Evolutionary conservation across 2,329 filamentous ascomycete species (phyloP).

Genomic region (Aspergillus ruber): DNA sequence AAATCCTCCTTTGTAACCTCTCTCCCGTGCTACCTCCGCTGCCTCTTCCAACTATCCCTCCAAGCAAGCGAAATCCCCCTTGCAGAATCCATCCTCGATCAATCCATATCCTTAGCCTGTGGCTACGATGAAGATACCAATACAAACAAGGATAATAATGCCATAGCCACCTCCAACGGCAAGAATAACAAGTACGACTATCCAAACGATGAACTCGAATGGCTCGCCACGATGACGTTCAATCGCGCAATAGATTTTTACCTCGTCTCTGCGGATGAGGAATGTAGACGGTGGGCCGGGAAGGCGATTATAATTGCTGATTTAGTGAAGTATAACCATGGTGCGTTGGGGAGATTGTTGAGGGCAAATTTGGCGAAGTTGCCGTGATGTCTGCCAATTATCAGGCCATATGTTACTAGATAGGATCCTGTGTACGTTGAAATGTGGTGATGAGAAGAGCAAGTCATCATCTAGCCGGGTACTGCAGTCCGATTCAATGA

Average conservation of each 20-base stretch:
- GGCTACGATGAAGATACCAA: neutral
- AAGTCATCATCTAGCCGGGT: neutral
- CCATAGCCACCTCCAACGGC: neutral
- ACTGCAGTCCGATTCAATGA: neutral
- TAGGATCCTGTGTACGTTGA: neutral
- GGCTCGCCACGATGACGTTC: constrained; percentile 50
- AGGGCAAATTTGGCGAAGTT: constrained; percentile 23
- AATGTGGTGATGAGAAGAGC: neutral
- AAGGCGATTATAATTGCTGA: constrained; percentile 31
- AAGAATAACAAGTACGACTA: constrained; percentile 25
- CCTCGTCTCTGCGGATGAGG: constrained; percentile 20
- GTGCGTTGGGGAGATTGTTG: constrained; percentile 19
- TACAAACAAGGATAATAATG: neutral
- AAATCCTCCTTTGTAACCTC: constrained; percentile 35
- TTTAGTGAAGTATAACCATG: constrained; percentile 15
- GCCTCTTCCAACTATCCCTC: constrained; percentile 62
- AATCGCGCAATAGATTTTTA: constrained; percentile 53
- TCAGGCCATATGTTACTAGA: neutral
- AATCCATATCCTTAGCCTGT: constrained; percentile 21
- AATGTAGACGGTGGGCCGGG: constrained; percentile 30
- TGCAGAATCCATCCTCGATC: constrained; percentile 31
- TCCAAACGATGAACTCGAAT: constrained; percentile 51
- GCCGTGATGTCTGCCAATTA: neutral
- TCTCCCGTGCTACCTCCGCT: constrained; percentile 71
- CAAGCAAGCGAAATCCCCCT: constrained; percentile 24